Base-by-base conservation (phyloP, 768 basidiomycete species). In the Glaciozyma martinii region DNA sequence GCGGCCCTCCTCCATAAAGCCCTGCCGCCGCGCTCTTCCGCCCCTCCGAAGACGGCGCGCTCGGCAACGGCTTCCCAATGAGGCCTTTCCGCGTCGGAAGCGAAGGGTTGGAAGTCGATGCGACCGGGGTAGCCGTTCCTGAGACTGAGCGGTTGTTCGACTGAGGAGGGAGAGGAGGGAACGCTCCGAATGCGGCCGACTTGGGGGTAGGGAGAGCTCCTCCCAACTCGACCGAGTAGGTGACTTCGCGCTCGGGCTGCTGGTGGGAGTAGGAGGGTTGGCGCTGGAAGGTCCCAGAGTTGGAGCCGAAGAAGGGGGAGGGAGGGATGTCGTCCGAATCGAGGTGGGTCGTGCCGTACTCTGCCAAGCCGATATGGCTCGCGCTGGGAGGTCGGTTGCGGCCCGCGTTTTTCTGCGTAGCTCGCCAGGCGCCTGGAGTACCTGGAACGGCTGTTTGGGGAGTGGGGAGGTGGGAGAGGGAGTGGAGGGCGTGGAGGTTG, bases 11-110 rank as follows among this genome's bases (percentile, higher is more conserved):
- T 16, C 47, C 46, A 21, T 70, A 70, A 0, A 70, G n/a, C 1
- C 62, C 67, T 40, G 44, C 59, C 16, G 43, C 57, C 6, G 25
- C 7, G 7, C 37, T 44, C 47, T 49, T 27, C 2, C 47, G 19
- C 37, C 19, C 50, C 40, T 23, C 33, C 10, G 13, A 53, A 37
- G 16, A 75, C 29, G 79, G 75, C 42, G 81, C 76, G 72, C 83
- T 81, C 21, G 79, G 75, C 5, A 80, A 77, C 23, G 80, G 75
- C 63, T 78, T 80, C 7, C 82, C 79, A 2, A 73, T 67, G n/a
- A 73, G 50, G 0, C 72, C 72, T 50, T 67, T 70, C 10, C 71
- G 59, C 15, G 44, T 65, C 9, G 71, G 71, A 5, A 70, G 54
- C 15, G 58, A 29, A 4, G 37, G 13, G 4, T 33, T 57, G 0